These are phyloP conservation scores for Trichoderma aggressivum DNA, from an alignment of 2,329 filamentous ascomycete species.

Conservation along the genomic window DNA sequence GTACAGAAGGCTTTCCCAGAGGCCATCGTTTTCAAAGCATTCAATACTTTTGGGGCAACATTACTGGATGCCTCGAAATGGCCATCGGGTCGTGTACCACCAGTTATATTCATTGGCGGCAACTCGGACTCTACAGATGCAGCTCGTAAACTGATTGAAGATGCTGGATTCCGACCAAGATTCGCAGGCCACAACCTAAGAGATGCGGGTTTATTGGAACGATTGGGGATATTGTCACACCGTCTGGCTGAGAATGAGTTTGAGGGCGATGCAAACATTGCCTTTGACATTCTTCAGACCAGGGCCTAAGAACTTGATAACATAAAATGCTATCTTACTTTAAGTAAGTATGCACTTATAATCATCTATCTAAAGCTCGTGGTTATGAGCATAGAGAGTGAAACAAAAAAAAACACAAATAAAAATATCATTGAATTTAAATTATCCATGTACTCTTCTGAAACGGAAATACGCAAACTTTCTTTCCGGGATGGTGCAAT, in stretches of 20 bases:
- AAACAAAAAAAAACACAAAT: accelerated
- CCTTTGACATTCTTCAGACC: not conserved
- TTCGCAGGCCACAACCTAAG: not conserved
- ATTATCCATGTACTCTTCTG: no score
- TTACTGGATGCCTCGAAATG: not conserved
- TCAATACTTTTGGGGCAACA: not conserved
- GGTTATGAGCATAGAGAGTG: not conserved
- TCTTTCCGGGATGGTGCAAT: not conserved
- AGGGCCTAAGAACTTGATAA: not conserved
- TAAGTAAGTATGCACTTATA: not conserved
- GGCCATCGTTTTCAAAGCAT: not conserved
- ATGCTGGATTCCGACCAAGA: not conserved
- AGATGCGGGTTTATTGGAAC: not conserved
- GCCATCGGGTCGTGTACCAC: not conserved
- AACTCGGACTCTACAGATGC: not conserved
- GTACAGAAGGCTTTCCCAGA: not conserved
- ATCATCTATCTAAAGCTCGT: not conserved
- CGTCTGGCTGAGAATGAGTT: not conserved
- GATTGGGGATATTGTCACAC: not conserved
- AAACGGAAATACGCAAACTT: no score
- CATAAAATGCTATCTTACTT: not conserved
- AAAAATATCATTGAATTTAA: not conserved
- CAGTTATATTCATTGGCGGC: not conserved
- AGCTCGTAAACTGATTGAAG: not conserved
- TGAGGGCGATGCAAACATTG: not conserved